These are phyloP conservation scores for Kodamaea leandrae DNA, from an alignment of 805 yeast species.

Conservation along the genomic window DNA sequence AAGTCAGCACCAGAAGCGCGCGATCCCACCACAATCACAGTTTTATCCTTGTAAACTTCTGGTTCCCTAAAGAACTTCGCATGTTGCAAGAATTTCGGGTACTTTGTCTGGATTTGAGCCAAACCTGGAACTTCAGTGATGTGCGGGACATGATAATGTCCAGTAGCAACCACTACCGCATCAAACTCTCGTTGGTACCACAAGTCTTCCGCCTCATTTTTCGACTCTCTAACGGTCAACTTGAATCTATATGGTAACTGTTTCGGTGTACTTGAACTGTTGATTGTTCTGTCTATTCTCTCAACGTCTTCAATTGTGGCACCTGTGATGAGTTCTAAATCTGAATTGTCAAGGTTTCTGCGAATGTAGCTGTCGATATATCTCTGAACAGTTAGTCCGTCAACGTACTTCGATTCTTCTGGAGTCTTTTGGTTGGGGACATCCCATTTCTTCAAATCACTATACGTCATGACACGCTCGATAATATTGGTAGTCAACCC, in stretches of 20 bases:
- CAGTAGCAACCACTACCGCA: conserved; percentile 44
- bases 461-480: conserved; percentile 45
- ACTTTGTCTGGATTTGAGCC: conserved; percentile 27
- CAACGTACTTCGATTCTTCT: conserved; percentile 24
- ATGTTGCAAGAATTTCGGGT: conserved; percentile 36
- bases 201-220: conserved; percentile 11
- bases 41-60: conserved; percentile 29
- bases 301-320: conserved; percentile 42
- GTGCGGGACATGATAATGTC: conserved; percentile 48
- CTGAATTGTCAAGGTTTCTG: conserved; percentile 18
- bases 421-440: conserved; percentile 18
- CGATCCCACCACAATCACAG: conserved; percentile 31
- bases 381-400: conserved; percentile 23
- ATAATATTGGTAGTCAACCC: conserved; percentile 39
- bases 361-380: conserved; percentile 30
- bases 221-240: conserved; percentile 27
- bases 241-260: conserved; percentile 19
- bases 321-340: conserved; percentile 22
- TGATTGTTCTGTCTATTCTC: conserved; percentile 13
- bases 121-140: conserved; percentile 46
- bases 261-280: not conserved
- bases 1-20: conserved; percentile 32
- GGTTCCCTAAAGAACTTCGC: conserved; percentile 43
- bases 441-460: conserved; percentile 37
- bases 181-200: conserved; percentile 43